Conservation (phyloP, 441 rosid species). For the Raphanus hybrid region DNA sequence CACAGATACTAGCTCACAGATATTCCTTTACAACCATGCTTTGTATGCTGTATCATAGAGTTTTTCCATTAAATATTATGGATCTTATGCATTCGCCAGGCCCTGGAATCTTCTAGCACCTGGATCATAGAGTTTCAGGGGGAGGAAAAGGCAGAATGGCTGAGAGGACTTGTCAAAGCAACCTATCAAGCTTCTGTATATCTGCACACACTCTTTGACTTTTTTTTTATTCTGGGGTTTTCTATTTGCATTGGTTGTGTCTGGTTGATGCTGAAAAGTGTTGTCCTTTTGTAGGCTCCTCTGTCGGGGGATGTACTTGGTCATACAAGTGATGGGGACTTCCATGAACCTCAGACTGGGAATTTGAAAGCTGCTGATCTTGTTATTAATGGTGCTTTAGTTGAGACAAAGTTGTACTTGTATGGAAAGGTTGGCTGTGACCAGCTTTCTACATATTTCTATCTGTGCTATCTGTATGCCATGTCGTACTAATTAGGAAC, state of each 20-base stretch:
- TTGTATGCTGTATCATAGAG: constrained; percentile 6
- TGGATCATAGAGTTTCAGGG: constrained; percentile 88
- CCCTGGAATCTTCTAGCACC: constrained; percentile 91
- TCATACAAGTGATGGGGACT: constrained; percentile 53
- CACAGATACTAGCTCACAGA: constrained; percentile 21
- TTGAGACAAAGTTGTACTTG: constrained; percentile 80
- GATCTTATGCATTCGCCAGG: constrained; percentile 54
- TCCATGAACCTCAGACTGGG: constrained; percentile 53
- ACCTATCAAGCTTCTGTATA: constrained; percentile 97
- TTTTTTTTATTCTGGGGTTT: constrained; percentile 16
- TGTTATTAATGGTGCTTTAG: constrained; percentile 82
- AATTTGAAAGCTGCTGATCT: constrained; percentile 75
- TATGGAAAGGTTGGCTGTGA: constrained; percentile 84
- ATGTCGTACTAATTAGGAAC: constrained; percentile 9
- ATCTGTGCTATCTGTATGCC: constrained; percentile 27
- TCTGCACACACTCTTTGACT: constrained; percentile 21
- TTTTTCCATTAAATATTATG: constrained; percentile 21
- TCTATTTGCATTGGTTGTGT: constrained; percentile 17
- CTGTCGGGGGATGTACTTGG: constrained; percentile 70
- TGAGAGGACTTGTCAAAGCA: constrained; percentile 86
- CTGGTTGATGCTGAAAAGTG: constrained; percentile 36
- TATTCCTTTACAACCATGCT: constrained; percentile 6
- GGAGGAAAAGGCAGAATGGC: constrained; percentile 84
- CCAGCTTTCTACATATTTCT: constrained; percentile 42
- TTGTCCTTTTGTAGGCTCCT: constrained; percentile 64